Base-by-base conservation (phyloP, 2,329 filamentous ascomycete genomes). In the Calonectria hongkongensis region DNA sequence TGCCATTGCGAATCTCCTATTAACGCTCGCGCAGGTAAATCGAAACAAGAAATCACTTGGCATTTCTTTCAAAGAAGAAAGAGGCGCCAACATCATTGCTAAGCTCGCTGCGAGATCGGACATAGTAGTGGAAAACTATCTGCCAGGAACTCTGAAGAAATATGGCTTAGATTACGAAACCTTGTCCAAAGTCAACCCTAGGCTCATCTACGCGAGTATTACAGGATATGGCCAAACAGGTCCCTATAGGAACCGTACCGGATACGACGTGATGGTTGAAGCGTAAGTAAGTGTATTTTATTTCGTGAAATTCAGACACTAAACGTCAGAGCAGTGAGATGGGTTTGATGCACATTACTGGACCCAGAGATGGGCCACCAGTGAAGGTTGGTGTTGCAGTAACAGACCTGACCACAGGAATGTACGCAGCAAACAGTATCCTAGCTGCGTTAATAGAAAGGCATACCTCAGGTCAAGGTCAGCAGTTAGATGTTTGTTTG, bases 191-290 rank as follows among this genome's bases (percentile, higher is more conserved):
- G 8, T 25, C 4, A 60, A 60, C 15, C 36, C 54, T 1, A 60
- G 41, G 21, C 33, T 60, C 13, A 41, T 60, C 41, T 60, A 58
- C 21, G 54, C 54, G 12, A 60, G 54, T 12, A 60, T 60, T 6
- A 60, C 54, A 4, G 54, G 54, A 41, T 60, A 60, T 28, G 54
- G 54, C 13, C 54, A 60, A 60, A 43, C 54, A 12, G 54, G 54
- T 1, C 54, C 54, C 39, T 60, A 60, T 9, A 28, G 54, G 4
- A 39, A 60, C 5, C 54, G 54, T 7, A 60, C 54, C 3, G 54
- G 54, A 18, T 60, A 41, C 54, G 54, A 60, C 7, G 54, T 60
- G 13, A 60, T 60, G 54, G 54, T 60, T 27, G 54, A 60, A 60
- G 54, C 54, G 54, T 60, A 60, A 16, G 54, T 18, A 21, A 18